Evolutionary conservation across 1,139 yeast genomes (phyloP), one percentile per base, ranked within the genome.

Genomic region (Arxiozyma telluris): DNA sequence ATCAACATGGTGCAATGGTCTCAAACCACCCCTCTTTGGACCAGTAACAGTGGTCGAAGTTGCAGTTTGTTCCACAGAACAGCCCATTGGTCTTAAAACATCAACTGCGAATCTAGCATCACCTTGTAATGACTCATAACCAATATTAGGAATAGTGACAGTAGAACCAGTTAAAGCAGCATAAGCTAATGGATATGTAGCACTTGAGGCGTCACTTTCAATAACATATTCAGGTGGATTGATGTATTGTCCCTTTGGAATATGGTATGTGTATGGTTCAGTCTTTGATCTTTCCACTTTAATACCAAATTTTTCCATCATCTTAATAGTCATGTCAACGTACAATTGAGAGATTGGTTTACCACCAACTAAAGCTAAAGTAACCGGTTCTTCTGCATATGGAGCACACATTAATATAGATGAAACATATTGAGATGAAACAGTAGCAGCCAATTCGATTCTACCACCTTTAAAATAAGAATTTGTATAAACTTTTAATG

Each of bases 161-260:
- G 90, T 83, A 17, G 96, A 83, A 39, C 98, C 98, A 1, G 96
- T 90, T 74, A 93, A 75, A n/a, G 98, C 99, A 56, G 98, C 98
- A 73, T 87, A 88, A 0, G 98, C 98, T 61, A 93, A 78, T 48
- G 99, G 98, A 66, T 93, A 93, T 15, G 98, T 94, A 1, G 98
- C 98, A 22, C 97, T 88, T 27, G 97, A 89, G n/a, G 99, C 99
- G 72, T 93, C 99, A 12, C 96, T 87, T 71, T 93, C 99, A 61
- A 93, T 82, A 41, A 86, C 87, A 65, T 93, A 93, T 63, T 84
- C 93, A 2, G 76, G 59, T 21, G 99, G 99, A 60, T 91, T 89
- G 48, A 70, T 72, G 69, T 94, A 93, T 27, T 76, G 73, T 2
- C 91, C 97, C 64, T 80, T 80, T 52, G 98, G 98, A 69, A 93